Evolutionary conservation across 257 asterid genomes (phyloP).

Genomic region (Verbascum thapsus): DNA sequence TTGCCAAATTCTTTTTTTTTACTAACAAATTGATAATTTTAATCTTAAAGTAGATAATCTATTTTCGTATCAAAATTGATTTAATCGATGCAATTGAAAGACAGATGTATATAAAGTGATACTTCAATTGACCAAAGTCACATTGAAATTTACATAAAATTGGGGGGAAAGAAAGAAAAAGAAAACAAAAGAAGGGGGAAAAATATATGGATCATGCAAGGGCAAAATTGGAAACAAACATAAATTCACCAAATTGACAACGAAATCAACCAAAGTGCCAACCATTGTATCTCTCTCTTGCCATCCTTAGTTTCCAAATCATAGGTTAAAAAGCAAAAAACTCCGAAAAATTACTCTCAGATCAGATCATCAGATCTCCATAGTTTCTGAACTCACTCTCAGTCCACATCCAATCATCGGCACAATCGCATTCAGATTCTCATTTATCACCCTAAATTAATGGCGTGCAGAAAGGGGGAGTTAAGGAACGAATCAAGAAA

Average conservation of each 20-base stretch:
- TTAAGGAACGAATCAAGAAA: conserved; percentile 42
- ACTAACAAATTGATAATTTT: no score
- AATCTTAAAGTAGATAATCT: no score
- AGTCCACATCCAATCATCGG: conserved; percentile 13
- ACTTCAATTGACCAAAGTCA: no score
- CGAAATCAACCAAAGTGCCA: background rate
- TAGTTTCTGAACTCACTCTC: conserved; percentile 20
- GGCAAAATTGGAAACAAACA: background rate
- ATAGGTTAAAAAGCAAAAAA: conserved; percentile 21
- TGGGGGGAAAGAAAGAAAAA: no score
- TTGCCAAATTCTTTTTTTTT: no score
- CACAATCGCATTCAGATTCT: background rate
- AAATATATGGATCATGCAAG: background rate
- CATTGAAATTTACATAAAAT: no score
- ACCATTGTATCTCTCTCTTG: conserved; percentile 23
- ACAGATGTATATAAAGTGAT: no score
- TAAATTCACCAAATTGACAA: background rate
- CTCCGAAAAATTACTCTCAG: no score
- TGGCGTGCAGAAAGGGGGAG: conserved; percentile 65
- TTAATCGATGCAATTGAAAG: no score
- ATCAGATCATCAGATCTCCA: conserved; percentile 34
- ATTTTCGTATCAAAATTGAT: no score
- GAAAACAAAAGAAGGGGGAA: no score
- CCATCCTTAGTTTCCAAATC: conserved; percentile 28
- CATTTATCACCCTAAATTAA: conserved; percentile 13